Base-by-base conservation (phyloP, 768 basidiomycete genomes). In the Rhizopogon rudus region DNA sequence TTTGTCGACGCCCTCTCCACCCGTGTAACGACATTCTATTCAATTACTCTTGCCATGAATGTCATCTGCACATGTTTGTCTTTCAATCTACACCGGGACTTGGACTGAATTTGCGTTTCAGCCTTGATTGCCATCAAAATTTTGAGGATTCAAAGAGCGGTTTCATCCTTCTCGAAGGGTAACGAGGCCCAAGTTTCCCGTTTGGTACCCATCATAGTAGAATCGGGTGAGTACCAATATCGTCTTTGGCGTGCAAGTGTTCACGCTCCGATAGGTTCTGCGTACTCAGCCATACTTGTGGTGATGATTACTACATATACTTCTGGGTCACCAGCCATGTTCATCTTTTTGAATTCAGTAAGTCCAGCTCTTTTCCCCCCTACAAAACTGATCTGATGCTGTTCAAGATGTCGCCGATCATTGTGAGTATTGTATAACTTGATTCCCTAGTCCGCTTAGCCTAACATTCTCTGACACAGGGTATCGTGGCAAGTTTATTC, bases 21-120 rank as follows among this genome's bases (percentile, higher is more conserved):
- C 31, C 61, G 66, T 28, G 55, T 59, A 12, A 66, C 59, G 44
- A 57, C 61, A 37, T 68, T 68, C 59, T 63, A 65, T 53, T 55
- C 57, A 17, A 51, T 59, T 13, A 68, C 67, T 2, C 52, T 65
- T n/a, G 55, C 54, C 7, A 56, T 67, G 25, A 68, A 68, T 35
- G 57, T 61, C 6, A 54, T 66, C 14, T 68, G 67, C 57, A 66
- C 67, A 17, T 16, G 67, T 68, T 31, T 44, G 67, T 65, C 44
- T 20, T 29, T 22, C 25, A 7, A 40, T 22, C 13, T 28, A 10
- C 13, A 29, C 13, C 4, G 1, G 17, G 20, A 12, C 13, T 14
- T 12, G 3, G 12, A 17, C 28, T 31, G 9, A 58, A 40, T 17
- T 33, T 14, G 22, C 33, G 37, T 25, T 10, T 29, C 33, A 67